Evolutionary conservation across 768 basidiomycete genomes (phyloP).

Genomic region (Flagelloscypha sp.): DNA sequence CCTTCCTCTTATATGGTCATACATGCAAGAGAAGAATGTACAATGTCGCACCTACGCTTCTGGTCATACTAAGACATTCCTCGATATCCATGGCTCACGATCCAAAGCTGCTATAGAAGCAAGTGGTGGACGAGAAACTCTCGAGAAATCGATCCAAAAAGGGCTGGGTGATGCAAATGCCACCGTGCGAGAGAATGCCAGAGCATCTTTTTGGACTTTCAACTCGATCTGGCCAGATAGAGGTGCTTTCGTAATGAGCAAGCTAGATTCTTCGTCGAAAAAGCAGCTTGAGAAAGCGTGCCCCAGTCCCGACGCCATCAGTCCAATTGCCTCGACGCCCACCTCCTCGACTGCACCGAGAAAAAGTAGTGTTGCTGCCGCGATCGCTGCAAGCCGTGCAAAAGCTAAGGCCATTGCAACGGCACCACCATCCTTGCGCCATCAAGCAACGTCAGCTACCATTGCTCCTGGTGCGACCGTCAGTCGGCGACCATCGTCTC

Average conservation of each 20-base stretch:
- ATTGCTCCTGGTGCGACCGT: conserved; percentile 46
- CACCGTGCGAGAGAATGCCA: conserved; percentile 63
- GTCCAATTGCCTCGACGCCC: conserved; percentile 28
- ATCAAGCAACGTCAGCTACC: conserved; percentile 68
- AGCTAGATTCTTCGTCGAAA: conserved; percentile 57
- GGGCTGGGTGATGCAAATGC: conserved; percentile 74
- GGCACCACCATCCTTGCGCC: conserved; percentile 71
- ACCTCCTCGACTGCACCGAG: conserved; percentile 52
- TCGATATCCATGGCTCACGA: conserved; percentile 64
- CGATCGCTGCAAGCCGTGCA: conserved; percentile 84
- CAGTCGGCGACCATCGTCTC: conserved; percentile 34
- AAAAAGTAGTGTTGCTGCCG: conserved; percentile 77
- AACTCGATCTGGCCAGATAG: conserved; percentile 66
- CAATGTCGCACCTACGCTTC: conserved; percentile 63
- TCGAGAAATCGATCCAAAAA: conserved; percentile 71
- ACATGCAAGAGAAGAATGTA: conserved; percentile 72
- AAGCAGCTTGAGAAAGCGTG: conserved; percentile 86
- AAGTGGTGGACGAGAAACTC: conserved; percentile 53
- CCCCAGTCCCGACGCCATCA: conserved; percentile 47
- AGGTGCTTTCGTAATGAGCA: conserved; percentile 53
- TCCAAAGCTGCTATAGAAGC: conserved; percentile 61
- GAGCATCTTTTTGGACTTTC: conserved; percentile 75
- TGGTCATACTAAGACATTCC: conserved; percentile 64
- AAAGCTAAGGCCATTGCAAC: conserved; percentile 80
- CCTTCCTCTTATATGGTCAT: conserved; percentile 59